phyloP scores from a whole-genome alignment of 192 early-diverging fungal genomes.

The Glomus cerebriforme region DNA sequence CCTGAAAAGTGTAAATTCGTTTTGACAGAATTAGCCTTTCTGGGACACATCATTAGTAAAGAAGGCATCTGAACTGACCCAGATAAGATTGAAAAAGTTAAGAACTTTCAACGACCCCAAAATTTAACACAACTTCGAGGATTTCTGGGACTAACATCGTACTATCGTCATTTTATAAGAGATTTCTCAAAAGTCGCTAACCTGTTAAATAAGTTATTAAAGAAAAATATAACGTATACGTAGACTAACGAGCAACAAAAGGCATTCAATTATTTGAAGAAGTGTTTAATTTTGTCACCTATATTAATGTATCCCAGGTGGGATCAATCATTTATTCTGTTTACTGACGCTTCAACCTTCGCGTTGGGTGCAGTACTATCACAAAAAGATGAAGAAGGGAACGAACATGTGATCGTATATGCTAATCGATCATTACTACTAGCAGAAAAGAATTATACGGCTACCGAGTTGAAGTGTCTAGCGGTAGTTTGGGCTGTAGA shows the following conservation, averaged over 20 bases:
- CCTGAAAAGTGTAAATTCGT: constrained; percentile 14
- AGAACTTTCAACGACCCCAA: neutral
- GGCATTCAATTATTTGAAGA: neutral
- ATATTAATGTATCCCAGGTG: neutral
- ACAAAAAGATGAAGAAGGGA: neutral
- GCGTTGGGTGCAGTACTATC: neutral
- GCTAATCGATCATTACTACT: neutral
- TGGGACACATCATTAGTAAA: constrained; percentile 16
- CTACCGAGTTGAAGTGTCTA: constrained; percentile 6
- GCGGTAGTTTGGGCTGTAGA: constrained; percentile 27
- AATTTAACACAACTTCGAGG: constrained; percentile 2
- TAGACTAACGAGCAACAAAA: neutral
- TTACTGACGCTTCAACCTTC: neutral
- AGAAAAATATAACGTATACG: neutral
- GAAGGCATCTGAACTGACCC: constrained; percentile 7
- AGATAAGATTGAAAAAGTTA: constrained; percentile 12
- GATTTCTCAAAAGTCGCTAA: neutral
- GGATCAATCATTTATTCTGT: neutral
- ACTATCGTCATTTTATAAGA: neutral
- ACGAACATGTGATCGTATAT: neutral
- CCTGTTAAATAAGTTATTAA: neutral
- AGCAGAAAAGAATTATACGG: neutral
- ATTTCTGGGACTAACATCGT: neutral
- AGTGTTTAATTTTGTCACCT: neutral
- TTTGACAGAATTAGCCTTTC: neutral